A percentile compares a stretch with the other conserved stretches of the same genome.
Evolutionary conservation across 805 yeast genomes (phyloP).

Genomic region (Isabelozyma heimii): DNA sequence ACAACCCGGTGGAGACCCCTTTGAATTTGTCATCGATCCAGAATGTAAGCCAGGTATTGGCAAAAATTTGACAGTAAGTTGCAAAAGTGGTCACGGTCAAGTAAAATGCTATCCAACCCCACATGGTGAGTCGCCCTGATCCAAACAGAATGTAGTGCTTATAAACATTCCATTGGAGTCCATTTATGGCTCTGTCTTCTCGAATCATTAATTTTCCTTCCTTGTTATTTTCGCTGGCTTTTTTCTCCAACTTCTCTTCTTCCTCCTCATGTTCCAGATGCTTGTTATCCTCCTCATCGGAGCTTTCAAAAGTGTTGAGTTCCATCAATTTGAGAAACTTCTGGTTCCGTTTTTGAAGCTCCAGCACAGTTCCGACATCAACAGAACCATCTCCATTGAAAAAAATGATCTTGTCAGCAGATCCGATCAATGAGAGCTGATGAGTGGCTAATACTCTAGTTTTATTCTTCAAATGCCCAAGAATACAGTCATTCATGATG

Average conservation of each 20-base stretch:
- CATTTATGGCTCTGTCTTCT: slow-evolving; percentile 17
- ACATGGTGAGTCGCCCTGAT: slow-evolving; percentile 6
- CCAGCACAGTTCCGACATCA: slow-evolving; percentile 57
- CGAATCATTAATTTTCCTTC: slow-evolving; percentile 9
- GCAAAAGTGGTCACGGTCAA: slow-evolving; percentile 3
- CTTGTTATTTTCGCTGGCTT: slow-evolving; percentile 8
- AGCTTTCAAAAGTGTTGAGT: slow-evolving; percentile 18
- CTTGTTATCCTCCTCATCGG: slow-evolving; percentile 8
- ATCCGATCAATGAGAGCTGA: slow-evolving; percentile 65
- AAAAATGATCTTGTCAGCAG: slow-evolving; percentile 67
- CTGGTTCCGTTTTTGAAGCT: slow-evolving; percentile 37
- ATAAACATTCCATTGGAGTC: slow-evolving; percentile 9
- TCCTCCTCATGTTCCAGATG: slow-evolving; percentile 1
- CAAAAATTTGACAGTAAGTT: slow-evolving; percentile 14
- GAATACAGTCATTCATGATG: slow-evolving; percentile 65
- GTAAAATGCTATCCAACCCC: slow-evolving; percentile 6
- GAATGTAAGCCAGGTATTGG: slow-evolving; percentile 22
- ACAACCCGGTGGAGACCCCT: slow-evolving; percentile 3
- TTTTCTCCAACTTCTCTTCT: slow-evolving; percentile 1
- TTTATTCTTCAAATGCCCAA: slow-evolving; percentile 51
- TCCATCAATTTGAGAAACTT: slow-evolving; percentile 36
- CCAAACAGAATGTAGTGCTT: slow-evolving; percentile 11
- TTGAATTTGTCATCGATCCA: slow-evolving; percentile 15
- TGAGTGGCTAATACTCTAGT: slow-evolving; percentile 82
- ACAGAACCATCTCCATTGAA: slow-evolving; percentile 60